These are phyloP conservation scores for Schwanniomyces pseudopolymorphus DNA, from an alignment of 805 yeast genomes.

Conservation along the genomic window DNA sequence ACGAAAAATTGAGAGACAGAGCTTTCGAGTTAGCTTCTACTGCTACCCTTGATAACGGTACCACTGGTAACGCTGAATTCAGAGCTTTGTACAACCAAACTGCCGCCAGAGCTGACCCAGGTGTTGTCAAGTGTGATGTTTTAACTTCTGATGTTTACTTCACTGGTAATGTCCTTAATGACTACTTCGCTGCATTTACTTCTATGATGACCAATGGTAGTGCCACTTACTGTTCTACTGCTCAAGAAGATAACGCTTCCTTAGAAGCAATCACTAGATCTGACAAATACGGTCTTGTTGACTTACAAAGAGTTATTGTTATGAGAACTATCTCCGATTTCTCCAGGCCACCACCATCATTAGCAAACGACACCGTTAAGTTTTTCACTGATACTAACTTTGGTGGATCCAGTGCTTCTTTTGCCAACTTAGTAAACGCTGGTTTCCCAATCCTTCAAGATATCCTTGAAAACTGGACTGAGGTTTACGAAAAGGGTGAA, in stretches of 20 bases:
- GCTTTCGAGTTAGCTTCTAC: conserved; percentile 52
- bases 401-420: conserved; percentile 52
- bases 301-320: conserved; percentile 55
- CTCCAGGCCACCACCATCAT: conserved; percentile 50
- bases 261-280: conserved; percentile 59
- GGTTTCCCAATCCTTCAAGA: conserved; percentile 57
- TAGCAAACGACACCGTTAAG: conserved; percentile 43
- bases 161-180: conserved; percentile 52
- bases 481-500: conserved; percentile 25
- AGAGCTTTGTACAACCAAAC: conserved; percentile 48
- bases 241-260: conserved; percentile 68
- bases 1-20: conserved; percentile 56
- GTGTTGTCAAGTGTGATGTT: conserved; percentile 54
- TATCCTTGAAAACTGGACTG: conserved; percentile 49
- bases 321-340: conserved; percentile 65
- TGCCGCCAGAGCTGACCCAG: conserved; percentile 52
- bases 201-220: conserved; percentile 55
- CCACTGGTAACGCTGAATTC: conserved; percentile 42
- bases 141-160: conserved; percentile 62
- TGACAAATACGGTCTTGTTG: conserved; percentile 53
- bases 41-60: conserved; percentile 47
- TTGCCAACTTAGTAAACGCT: conserved; percentile 52
- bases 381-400: conserved; percentile 50
- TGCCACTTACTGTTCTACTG: conserved; percentile 58
- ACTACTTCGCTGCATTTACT: conserved; percentile 50